Base-by-base conservation (phyloP, 441 rosid genomes). In the Manihot esculenta region DNA sequence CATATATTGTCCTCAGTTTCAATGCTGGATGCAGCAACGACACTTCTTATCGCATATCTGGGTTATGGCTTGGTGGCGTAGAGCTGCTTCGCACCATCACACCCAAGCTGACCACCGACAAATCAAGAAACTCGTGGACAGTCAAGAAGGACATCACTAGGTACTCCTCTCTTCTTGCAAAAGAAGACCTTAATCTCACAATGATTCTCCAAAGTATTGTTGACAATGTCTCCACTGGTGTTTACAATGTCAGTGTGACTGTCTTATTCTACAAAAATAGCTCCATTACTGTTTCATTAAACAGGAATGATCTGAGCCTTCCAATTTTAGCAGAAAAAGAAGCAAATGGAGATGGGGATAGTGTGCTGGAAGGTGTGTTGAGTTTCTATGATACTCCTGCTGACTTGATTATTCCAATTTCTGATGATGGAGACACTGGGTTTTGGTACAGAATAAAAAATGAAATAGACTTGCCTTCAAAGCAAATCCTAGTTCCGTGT, bases 1-100 rank as follows among this genome's bases (percentile, higher is more conserved):
- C 17, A 1, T 56, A 24, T 26, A 17, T 56, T 23, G 60, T 56
- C 35, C 60, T 56, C 23, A 12, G 23, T 56, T 33, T 56, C 33
- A 33, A 24, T 56, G 60, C 35, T 24, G 60, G 35, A 56, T 35
- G 45, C 45, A 66, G 42, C 42, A 26, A 33, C 20, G 45, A 30
- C 59, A 20, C 38, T 3, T n/a, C 45, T 17, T 30, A 50, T 33
- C 23, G 33, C 59, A 66, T 66, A 13, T 49, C 59, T 6, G 69
- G 69, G 18, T 33, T 66, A 15, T 66, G 69, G 59, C 69, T 49
- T 27, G 69, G 69, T n/a, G 69, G 69, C 9, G 3, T 35, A 15
- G 59, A 66, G 58, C 26, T 66, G 26, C 69, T 66, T 18, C 42
- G 58, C 13, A 66, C 69, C 42, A 65, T 48, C 68, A 18, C 20